Conservation (phyloP, 768 basidiomycete species). For the Pilatotrama ljubarskyi region DNA sequence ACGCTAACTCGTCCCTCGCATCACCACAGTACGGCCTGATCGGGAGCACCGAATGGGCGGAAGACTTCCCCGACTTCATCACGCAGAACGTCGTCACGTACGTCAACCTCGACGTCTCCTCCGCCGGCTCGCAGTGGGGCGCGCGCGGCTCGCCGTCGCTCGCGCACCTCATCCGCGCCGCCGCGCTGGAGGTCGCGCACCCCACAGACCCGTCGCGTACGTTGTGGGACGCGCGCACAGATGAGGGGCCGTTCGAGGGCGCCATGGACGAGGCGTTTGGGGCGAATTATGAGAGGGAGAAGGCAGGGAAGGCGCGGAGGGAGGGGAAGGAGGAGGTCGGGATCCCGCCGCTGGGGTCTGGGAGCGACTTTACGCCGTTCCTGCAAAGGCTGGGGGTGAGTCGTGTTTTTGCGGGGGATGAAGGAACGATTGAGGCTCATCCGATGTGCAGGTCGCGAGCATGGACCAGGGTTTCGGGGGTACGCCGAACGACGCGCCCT, state of each 20-base stretch:
- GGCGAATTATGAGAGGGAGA: constrained; percentile 40
- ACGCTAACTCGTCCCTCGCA: neutral
- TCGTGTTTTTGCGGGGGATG: constrained; percentile 23
- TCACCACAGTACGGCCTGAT: constrained; percentile 58
- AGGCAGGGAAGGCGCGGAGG: constrained; percentile 12
- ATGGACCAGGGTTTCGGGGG: constrained; percentile 38
- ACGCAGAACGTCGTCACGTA: constrained; percentile 81
- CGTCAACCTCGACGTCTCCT: constrained; percentile 59
- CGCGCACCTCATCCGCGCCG: constrained; percentile 66
- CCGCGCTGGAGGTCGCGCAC: constrained; percentile 73
- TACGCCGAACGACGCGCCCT: constrained; percentile 45
- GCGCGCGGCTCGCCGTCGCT: constrained; percentile 76
- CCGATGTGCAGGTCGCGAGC: constrained; percentile 33
- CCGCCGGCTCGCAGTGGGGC: constrained; percentile 38
- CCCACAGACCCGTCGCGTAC: constrained; percentile 62
- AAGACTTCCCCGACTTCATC: constrained; percentile 87
- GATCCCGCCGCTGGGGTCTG: constrained; percentile 69
- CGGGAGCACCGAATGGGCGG: constrained; percentile 91
- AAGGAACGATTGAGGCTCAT: neutral
- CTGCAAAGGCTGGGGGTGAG: constrained; percentile 74
- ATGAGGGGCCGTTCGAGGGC: constrained; percentile 52
- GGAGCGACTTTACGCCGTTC: constrained; percentile 92
- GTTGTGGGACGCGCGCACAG: constrained; percentile 76
- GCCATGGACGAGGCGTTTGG: constrained; percentile 45
- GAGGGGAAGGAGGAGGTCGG: constrained; percentile 32